Conservation (phyloP, 2,329 filamentous ascomycete species). For the Venturia pyrina region DNA sequence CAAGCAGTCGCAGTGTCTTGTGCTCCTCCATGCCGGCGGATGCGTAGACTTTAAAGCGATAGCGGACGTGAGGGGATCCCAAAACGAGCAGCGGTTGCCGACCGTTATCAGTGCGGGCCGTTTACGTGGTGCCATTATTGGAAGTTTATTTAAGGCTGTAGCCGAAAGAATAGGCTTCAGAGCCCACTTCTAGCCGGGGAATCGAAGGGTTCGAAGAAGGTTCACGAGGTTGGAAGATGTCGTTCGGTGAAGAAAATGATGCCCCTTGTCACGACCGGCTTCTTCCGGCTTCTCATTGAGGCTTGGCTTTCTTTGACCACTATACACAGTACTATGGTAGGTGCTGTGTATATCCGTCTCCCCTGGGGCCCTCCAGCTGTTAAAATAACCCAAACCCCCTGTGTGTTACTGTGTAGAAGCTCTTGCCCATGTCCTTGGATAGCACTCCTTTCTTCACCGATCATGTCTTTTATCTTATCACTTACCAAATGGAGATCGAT, state of each 20-base stretch:
- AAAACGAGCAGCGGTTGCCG: not conserved
- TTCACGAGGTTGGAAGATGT: not conserved
- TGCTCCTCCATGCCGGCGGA: not conserved
- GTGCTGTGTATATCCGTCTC: too few relatives aligned
- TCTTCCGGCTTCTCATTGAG: not conserved
- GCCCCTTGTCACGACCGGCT: not conserved
- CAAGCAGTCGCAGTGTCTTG: not conserved
- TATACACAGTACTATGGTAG: too few relatives aligned
- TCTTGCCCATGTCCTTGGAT: too few relatives aligned
- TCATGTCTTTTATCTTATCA: too few relatives aligned
- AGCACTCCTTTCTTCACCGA: too few relatives aligned
- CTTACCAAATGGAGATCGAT: too few relatives aligned
- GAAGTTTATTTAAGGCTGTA: not conserved
- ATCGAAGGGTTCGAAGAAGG: not conserved
- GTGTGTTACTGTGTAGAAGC: too few relatives aligned
- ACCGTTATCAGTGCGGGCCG: not conserved
- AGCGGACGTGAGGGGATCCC: not conserved
- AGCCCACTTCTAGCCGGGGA: not conserved
- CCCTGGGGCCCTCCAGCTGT: too few relatives aligned
- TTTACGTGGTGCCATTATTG: constrained; percentile 1
- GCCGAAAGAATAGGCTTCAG: not conserved
- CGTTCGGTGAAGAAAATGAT: not conserved
- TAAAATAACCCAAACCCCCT: too few relatives aligned
- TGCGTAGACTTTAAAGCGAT: not conserved
- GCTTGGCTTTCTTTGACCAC: not conserved